These are phyloP conservation scores for Paraglomus occultum DNA, from an alignment of 192 early-diverging fungal genomes.

Conservation along the genomic window DNA sequence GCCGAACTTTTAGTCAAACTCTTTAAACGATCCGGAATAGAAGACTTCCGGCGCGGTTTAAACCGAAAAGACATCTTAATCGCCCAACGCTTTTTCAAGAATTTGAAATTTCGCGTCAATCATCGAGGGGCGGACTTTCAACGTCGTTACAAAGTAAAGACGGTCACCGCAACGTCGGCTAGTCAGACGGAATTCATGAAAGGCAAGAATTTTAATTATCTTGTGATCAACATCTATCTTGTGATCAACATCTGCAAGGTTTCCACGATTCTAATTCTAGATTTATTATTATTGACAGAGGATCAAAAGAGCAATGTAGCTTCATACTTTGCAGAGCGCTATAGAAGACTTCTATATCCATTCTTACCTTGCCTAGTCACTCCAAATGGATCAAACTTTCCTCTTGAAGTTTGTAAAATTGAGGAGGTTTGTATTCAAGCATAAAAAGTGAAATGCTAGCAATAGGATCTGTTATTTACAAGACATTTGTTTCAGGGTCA, in stretches of 20 bases:
- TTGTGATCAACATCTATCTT: no score
- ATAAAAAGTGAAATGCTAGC: not conserved
- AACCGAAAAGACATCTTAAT: conserved; percentile 33
- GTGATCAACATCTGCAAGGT: no score
- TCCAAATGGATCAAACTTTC: conserved; percentile 62
- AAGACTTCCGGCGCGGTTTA: conserved; percentile 44
- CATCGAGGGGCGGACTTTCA: conserved; percentile 52
- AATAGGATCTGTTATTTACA: not conserved
- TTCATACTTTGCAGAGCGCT: conserved; percentile 71
- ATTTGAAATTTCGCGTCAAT: conserved; percentile 46
- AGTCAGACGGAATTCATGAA: conserved; percentile 65
- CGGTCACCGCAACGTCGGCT: conserved; percentile 65
- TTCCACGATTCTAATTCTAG: no score
- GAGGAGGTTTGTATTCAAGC: conserved; percentile 28
- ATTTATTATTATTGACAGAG: no score
- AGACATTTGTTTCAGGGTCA: conserved; percentile 60
- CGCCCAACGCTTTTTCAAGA: conserved; percentile 49
- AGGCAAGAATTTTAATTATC: conserved; percentile 44
- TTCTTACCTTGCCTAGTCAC: conserved; percentile 78
- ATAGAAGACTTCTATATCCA: conserved; percentile 72
- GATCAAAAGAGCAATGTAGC: conserved; percentile 61
- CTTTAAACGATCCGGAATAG: conserved; percentile 48
- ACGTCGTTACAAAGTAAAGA: conserved; percentile 66
- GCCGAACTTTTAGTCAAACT: conserved; percentile 65
- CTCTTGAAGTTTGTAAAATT: conserved; percentile 88